A percentile compares a stretch with the other conserved stretches of the same genome.
Evolutionary conservation across 257 asterid genomes (phyloP).

Genomic region (Ilex aquifolium): DNA sequence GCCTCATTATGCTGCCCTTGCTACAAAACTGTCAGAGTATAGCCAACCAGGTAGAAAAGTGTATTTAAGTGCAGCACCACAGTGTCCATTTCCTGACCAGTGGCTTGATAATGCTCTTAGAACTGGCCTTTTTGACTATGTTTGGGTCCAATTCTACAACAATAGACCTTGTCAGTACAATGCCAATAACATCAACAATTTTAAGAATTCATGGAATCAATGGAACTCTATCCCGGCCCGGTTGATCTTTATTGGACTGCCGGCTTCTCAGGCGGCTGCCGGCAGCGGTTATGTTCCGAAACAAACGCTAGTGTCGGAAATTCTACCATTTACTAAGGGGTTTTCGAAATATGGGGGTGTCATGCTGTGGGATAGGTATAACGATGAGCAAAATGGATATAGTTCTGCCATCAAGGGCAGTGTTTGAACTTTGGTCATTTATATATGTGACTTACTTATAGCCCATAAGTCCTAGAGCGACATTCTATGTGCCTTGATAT

Average conservation of each 20-base stretch:
- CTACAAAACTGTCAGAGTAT: background rate
- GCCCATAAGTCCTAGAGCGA: too few species aligned
- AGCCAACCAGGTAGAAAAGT: conserved; percentile 10
- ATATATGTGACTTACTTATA: too few species aligned
- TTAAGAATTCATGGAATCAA: conserved; percentile 16
- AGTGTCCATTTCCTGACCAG: conserved; percentile 13
- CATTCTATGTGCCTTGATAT: too few species aligned
- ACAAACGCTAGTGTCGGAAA: conserved; percentile 3
- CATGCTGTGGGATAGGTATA: conserved; percentile 19
- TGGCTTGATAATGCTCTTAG: conserved; percentile 1
- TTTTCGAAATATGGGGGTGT: conserved; percentile 21
- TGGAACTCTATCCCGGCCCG: conserved; percentile 12
- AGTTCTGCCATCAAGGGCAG: conserved; percentile 13
- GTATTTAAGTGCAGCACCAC: conserved; percentile 15
- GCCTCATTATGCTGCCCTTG: conserved; percentile 7
- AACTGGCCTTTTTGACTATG: conserved; percentile 19
- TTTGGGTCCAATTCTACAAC: conserved; percentile 21
- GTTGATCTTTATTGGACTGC: conserved; percentile 14
- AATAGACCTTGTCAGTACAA: conserved; percentile 9
- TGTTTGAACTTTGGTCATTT: conserved; percentile 2
- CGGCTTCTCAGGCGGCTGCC: conserved; percentile 12
- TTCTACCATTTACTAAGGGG: conserved; percentile 12
- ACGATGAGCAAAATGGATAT: conserved; percentile 13
- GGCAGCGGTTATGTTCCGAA: conserved; percentile 17
- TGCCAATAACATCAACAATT: background rate